Base-by-base conservation (phyloP, 2,329 filamentous ascomycete species). In the Pestalotiopsis sp. region DNA sequence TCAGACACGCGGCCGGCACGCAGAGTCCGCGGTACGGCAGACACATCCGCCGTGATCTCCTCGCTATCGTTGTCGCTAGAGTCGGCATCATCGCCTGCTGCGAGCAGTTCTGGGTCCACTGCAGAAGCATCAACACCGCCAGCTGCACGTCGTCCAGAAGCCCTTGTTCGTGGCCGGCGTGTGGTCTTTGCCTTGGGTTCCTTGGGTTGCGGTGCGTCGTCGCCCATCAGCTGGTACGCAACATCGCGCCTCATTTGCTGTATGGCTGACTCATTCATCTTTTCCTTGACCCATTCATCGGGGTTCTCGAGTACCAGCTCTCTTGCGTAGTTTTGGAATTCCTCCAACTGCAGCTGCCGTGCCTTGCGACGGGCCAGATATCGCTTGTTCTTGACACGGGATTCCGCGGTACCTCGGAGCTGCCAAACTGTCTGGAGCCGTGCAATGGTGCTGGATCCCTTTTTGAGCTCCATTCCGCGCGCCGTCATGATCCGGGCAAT, bases 381-480 rank as follows among this genome's bases (percentile, higher is more conserved):
- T 36, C 62, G 66, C 20, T n/a, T 41, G 41, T 70, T 70, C 39
- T 58, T 58, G 38, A 36, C 7, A 4, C 39, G 36, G 11, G 31
- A 49, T n/a, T 38, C 58, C 38, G 62, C 61, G 31, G 38, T 36
- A 3, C 39, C 62, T 13, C 56, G 60, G 7, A 73, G 66, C 11
- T 66, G 59, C 72, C 72, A 72, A 6, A 69, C 69, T 25, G 69
- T 72, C 66, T 73, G 72, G 1, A 73, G 68, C 1, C 72, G 72
- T 3, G 70, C 63, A 20, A 73, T 72, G 6, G 72, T 73, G 0
- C 69, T 70, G 25, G 69, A 63, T 57, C 72, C 72, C 27, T 72
- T 71, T 52, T 70, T 73, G 20, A 73, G 68, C 60, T 66, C 61
- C 72, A 73, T 73, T 23, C 71, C 72, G 38, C 72, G 71, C 3